Evolutionary conservation across 352 stramenopile genomes (phyloP).

Genomic region (Phytophthora sp.): DNA sequence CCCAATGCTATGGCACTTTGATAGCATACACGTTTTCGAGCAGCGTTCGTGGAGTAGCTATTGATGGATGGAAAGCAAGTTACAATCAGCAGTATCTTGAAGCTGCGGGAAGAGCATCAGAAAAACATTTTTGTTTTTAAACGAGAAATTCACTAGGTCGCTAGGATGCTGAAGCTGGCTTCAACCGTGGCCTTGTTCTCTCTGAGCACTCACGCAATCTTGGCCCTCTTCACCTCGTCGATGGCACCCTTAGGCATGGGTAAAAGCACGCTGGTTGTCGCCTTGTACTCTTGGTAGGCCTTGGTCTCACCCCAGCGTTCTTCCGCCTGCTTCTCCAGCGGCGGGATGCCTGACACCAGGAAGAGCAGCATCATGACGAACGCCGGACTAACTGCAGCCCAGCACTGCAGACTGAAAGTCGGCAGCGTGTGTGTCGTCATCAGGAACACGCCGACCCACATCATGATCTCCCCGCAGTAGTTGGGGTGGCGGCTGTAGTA

Average conservation of each 20-base stretch:
- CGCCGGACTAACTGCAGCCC: constrained; percentile 58
- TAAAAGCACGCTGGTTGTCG: constrained; percentile 68
- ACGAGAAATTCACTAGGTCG: neutral
- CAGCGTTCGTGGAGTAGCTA: too few relatives aligned
- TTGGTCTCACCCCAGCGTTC: constrained; percentile 68
- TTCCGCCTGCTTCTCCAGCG: constrained; percentile 77
- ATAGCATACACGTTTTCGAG: too few relatives aligned
- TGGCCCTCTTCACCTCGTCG: neutral
- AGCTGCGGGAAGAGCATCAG: too few relatives aligned
- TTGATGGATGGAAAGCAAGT: too few relatives aligned
- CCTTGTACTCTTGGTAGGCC: constrained; percentile 85
- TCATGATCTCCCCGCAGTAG: constrained; percentile 92
- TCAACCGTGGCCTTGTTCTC: neutral
- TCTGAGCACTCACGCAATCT: neutral
- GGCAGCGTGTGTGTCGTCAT: constrained; percentile 54
- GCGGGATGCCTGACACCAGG: constrained; percentile 72
- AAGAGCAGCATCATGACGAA: constrained; percentile 81
- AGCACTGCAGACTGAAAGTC: constrained; percentile 32
- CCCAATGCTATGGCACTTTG: too few relatives aligned
- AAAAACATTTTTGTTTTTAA: too few relatives aligned
- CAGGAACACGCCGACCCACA: constrained; percentile 83
- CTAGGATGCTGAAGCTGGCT: neutral
- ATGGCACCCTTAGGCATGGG: constrained; percentile 28
- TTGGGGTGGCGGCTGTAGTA: constrained; percentile 92
- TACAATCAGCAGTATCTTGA: too few relatives aligned